Base-by-base conservation (phyloP, 768 basidiomycete species). In the Pleurotus ostreatus region DNA sequence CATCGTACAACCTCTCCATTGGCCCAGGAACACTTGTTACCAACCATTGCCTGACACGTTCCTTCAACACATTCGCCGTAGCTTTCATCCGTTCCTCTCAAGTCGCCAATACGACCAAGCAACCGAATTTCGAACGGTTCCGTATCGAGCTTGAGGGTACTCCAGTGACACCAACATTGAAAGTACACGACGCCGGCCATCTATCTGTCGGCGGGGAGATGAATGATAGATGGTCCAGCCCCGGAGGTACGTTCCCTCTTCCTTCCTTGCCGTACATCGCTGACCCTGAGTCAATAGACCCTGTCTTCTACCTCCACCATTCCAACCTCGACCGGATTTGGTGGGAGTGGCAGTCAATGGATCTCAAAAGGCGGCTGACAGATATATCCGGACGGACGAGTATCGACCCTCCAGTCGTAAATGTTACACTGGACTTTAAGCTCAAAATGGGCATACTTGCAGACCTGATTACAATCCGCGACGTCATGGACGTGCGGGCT, bases 241-340 rank as follows among this genome's bases (percentile, higher is more conserved):
- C 71, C 9, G 73, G 69, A 66, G 74, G 74, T 70, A 12, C 58
- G 71, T 61, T 38, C 12, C 13, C 18, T 12, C 5, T 55, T 12
- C 13, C 18, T 12, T 8, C 53, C 18, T 8, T 11, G 16, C 26
- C 12, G 49, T 45, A 43, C 2, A 2, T 40, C 15, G 5, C 30
- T 39, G 30, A 22, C 22, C 39, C 13, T 22, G n/a, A n/a, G 38
- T 48, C 12, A 22, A 4, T 15, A 74, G 73, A 75, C 49, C 73
- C 74, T 3, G 39, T 77, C 7, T 75, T 75, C 62, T 74, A 71
- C 60, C 60, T 74, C 16, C 74, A 75, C 56, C 73, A 75, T 53
- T 67, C 70, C 11, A 74, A 73, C 52, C 51, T 77, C 11, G 73
- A 75, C 49, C 66, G 73, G n/a, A 63, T 77, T 1, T 75, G 74